Percentiles rank a stretch among this genome's conserved stretches.
phyloP scores from a whole-genome alignment of 768 basidiomycete genomes.

The Lactarius hatsudake region DNA sequence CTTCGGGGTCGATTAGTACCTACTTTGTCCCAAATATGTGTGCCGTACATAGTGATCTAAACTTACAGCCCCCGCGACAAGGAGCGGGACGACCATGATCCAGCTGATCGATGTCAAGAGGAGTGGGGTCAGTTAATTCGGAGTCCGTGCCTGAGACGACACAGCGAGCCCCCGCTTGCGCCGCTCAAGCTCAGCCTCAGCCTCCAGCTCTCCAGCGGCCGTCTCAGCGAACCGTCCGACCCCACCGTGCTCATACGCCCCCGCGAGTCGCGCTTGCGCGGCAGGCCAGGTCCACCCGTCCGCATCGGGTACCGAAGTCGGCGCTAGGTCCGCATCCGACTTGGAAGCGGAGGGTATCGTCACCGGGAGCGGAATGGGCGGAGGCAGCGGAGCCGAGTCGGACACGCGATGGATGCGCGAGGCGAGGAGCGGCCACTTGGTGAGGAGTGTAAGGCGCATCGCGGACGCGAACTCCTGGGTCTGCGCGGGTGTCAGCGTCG shows the following conservation, averaged over 20 bases:
- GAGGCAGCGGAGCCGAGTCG: slow-evolving; percentile 30
- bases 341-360: neutral
- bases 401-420: slow-evolving; percentile 51
- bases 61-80: neutral
- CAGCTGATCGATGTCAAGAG: no score
- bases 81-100: neutral
- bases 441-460: slow-evolving; percentile 51
- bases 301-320: neutral
- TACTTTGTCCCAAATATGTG: neutral
- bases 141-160: neutral
- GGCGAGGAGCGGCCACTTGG: slow-evolving; percentile 48
- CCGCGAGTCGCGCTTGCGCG: slow-evolving; percentile 50
- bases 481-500: slow-evolving; percentile 32
- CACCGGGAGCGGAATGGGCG: neutral
- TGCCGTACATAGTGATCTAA: neutral
- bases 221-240: slow-evolving; percentile 53
- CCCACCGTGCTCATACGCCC: slow-evolving; percentile 59
- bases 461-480: slow-evolving; percentile 56
- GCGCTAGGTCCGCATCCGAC: neutral
- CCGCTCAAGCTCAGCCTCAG: slow-evolving; percentile 52
- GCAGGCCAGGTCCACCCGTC: slow-evolving; percentile 51
- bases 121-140: neutral
- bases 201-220: slow-evolving; percentile 55
- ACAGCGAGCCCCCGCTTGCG: slow-evolving; percentile 33
- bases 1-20: neutral